Evolutionary conservation across 441 rosid species (phyloP).

Genomic region (Caryocar brasiliense): DNA sequence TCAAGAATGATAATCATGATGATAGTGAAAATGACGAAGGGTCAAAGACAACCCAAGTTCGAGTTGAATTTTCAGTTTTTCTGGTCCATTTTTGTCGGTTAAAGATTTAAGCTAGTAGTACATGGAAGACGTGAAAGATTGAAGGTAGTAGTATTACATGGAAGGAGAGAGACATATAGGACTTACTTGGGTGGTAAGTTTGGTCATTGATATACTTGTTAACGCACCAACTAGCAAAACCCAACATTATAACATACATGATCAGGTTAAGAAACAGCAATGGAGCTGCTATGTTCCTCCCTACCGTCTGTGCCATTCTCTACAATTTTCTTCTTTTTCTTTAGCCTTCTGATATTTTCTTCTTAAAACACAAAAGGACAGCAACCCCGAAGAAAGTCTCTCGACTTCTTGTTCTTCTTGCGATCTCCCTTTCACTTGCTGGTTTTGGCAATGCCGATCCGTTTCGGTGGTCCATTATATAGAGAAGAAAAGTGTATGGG

Average conservation of each 20-base stretch:
- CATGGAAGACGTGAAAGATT: no score
- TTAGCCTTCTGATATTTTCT: no score
- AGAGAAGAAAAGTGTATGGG: slow-evolving; percentile 4
- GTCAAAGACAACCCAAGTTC: no score
- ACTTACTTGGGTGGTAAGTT: slow-evolving; percentile 62
- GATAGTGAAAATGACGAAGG: no score
- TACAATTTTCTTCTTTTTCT: neutral
- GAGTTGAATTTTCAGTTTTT: no score
- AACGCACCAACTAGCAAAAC: slow-evolving; percentile 78
- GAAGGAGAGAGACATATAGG: neutral
- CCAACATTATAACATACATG: slow-evolving; percentile 56
- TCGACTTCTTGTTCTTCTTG: no score
- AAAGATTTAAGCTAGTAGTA: no score
- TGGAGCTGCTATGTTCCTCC: slow-evolving; percentile 79
- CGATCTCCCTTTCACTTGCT: neutral
- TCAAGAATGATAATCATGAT: no score
- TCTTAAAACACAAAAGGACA: no score
- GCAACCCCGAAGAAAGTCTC: no score
- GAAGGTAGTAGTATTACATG: no score
- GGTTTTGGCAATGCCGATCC: neutral
- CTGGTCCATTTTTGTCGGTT: no score
- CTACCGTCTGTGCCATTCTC: slow-evolving; percentile 52
- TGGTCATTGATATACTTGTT: slow-evolving; percentile 60
- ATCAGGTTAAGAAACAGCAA: slow-evolving; percentile 70
- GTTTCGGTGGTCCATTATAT: slow-evolving; percentile 1